Evolutionary conservation across 2,329 filamentous ascomycete genomes (phyloP).

Genomic region (Cercospora nicotianae): DNA sequence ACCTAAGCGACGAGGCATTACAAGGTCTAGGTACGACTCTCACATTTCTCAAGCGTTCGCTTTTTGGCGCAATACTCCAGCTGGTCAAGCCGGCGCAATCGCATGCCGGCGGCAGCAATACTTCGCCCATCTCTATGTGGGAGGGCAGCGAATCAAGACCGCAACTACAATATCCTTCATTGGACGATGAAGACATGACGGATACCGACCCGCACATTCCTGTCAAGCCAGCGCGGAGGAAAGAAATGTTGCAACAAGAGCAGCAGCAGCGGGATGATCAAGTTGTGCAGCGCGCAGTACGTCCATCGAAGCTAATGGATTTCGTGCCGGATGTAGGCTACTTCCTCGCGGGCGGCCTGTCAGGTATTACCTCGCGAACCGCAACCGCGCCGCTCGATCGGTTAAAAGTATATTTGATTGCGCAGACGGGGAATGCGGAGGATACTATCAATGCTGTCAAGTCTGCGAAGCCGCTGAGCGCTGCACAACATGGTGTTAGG

Average conservation of each 20-base stretch:
- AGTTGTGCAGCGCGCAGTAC: slow-evolving; percentile 28
- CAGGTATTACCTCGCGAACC: slow-evolving; percentile 91
- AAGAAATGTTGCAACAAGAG: slow-evolving; percentile 23
- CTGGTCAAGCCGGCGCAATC: slow-evolving; percentile 31
- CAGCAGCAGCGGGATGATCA: slow-evolving; percentile 10
- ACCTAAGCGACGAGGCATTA: slow-evolving; percentile 85
- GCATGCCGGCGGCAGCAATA: slow-evolving; percentile 22
- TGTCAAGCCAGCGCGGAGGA: slow-evolving; percentile 38
- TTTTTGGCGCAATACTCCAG: slow-evolving; percentile 74
- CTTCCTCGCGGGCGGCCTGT: slow-evolving; percentile 91
- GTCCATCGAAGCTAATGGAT: slow-evolving; percentile 55
- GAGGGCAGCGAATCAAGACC: slow-evolving; percentile 25
- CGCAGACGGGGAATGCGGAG: slow-evolving; percentile 69
- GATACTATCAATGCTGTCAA: slow-evolving; percentile 67
- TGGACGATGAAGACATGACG: slow-evolving; percentile 22
- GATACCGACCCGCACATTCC: slow-evolving; percentile 39
- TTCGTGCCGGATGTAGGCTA: slow-evolving; percentile 87
- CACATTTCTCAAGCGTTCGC: slow-evolving; percentile 65
- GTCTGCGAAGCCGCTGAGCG: slow-evolving; percentile 65
- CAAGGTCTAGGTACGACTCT: slow-evolving; percentile 87
- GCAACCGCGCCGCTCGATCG: slow-evolving; percentile 94
- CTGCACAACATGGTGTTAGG: slow-evolving; percentile 63
- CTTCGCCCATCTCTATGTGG: slow-evolving; percentile 26
- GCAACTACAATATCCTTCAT: slow-evolving; percentile 20
- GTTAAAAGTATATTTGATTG: slow-evolving; percentile 94